Conservation (phyloP, 768 basidiomycete species). For the Pulveroboletus sp. region DNA sequence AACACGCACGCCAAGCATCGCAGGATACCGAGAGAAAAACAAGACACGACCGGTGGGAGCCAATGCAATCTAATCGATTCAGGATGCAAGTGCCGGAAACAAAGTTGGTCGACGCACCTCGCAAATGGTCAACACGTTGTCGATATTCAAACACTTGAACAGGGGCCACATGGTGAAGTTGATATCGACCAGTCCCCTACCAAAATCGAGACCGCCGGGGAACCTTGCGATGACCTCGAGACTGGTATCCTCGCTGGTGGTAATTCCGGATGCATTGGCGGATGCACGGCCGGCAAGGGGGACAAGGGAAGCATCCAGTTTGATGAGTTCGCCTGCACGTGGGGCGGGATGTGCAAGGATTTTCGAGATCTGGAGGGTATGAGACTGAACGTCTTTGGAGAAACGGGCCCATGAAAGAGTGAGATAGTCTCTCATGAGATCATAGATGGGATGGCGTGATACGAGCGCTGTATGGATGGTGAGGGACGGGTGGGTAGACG, state of each 20-base stretch:
- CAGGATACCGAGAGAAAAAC: conserved; percentile 86
- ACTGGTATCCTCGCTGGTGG: conserved; percentile 37
- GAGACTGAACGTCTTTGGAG: conserved; percentile 91
- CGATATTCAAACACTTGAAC: conserved; percentile 89
- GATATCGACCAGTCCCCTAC: conserved; percentile 85
- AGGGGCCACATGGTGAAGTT: conserved; percentile 98
- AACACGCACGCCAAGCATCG: conserved; percentile 77
- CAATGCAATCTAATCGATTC: conserved; percentile 62
- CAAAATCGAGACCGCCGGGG: conserved; percentile 92
- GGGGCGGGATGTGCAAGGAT: conserved; percentile 86
- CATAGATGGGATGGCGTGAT: conserved; percentile 91
- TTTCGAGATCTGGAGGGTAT: conserved; percentile 86
- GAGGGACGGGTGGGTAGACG: conserved; percentile 2
- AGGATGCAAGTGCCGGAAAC: neutral
- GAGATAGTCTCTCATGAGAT: conserved; percentile 92
- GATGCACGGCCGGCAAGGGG: conserved; percentile 40
- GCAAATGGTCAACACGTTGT: conserved; percentile 90
- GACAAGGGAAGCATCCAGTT: conserved; percentile 77
- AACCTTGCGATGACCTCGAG: conserved; percentile 88
- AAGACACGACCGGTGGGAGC: conserved; percentile 84
- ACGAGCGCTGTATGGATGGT: conserved; percentile 60
- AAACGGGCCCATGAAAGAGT: conserved; percentile 95
- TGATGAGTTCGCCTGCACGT: conserved; percentile 81
- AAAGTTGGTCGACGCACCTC: conserved; percentile 51
- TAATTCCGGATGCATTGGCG: conserved; percentile 36